Base-by-base conservation (phyloP, 495 filamentous ascomycete genomes). In the Penicillium maclennaniae region DNA sequence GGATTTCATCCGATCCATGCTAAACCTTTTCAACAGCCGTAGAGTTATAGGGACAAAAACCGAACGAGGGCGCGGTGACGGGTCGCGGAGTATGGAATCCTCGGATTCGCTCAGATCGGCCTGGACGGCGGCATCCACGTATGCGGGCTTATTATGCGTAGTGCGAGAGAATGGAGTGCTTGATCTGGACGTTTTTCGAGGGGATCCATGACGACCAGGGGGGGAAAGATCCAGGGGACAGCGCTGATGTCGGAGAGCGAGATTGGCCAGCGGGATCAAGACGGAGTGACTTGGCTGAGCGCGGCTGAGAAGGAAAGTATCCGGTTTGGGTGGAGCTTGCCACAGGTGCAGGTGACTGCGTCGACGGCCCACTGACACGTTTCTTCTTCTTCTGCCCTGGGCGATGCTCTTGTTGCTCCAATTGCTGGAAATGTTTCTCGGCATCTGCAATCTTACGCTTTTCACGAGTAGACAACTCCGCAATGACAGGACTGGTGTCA, bases 381-480 rank as follows among this genome's bases (percentile, higher is more conserved):
- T 80, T 81, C 51, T 73, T 80, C 49, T 69, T 72, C 53, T 69
- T 74, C 25, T 70, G 63, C 7, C 56, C 52, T 1, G 68, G 51
- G 19, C 74, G 68, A 45, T 79, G 76, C 46, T 81, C 77, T 17
- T 78, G 75, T 58, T 51, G 48, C 25, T 83, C 84, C 31, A 85
- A 62, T 55, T 79, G 72, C 45, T 80, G 77, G 56, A 86, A 87
- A 23, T 81, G 82, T 62, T 89, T 87, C 64, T 97, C 91, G 15
- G 89, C 79, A 67, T 87, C 87, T 17, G 87, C 85, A 23, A 96
- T 82, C 64, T 97, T 97, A 38, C 89, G 82, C 67, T 88, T 88
- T 58, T 97, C 92, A 15, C 92, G 83, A 52, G 87, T 90, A 6
- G 91, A 93, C 6, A 90, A 77, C 62, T 89, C 89, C 2, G 72